Evolutionary conservation across 2,329 filamentous ascomycete species (phyloP).

Genomic region (Neurospora sp.): DNA sequence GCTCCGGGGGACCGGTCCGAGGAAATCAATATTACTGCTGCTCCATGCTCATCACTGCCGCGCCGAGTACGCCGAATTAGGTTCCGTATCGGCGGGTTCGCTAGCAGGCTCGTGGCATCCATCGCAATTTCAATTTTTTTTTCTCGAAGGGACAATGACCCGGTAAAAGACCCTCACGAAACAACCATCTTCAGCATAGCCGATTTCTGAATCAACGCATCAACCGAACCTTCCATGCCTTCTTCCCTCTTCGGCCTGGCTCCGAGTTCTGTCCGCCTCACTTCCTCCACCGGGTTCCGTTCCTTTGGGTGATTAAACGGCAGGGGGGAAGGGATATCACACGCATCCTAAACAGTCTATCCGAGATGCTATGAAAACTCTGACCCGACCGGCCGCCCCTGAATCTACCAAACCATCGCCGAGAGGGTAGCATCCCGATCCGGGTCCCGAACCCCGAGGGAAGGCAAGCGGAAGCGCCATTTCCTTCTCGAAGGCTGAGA

Average conservation of each 20-base stretch:
- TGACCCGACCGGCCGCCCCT: not conserved
- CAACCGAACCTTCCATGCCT: not conserved
- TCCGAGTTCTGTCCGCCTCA: not conserved
- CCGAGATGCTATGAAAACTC: not conserved
- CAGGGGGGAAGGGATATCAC: not conserved
- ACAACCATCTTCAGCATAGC: not conserved
- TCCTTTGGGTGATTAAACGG: not conserved
- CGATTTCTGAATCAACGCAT: not conserved
- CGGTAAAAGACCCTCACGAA: not conserved
- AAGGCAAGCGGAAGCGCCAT: not conserved
- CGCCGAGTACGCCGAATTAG: not conserved
- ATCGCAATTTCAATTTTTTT: slow-evolving; percentile 2
- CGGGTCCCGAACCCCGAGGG: not conserved
- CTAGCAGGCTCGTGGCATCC: not conserved
- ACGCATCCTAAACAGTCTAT: not conserved
- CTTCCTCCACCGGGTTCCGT: not conserved
- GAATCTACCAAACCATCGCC: not conserved
- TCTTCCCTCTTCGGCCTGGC: not conserved
- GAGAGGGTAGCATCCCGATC: not conserved
- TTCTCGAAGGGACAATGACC: not conserved
- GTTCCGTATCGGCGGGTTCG: not conserved
- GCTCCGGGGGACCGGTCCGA: not conserved
- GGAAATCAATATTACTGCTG: not conserved
- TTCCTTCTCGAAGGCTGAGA: not conserved
- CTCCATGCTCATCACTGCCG: not conserved